Evolutionary conservation across 225 moss, liverwort and hornwort genomes (phyloP).

Genomic region (Polytrichum commune): DNA sequence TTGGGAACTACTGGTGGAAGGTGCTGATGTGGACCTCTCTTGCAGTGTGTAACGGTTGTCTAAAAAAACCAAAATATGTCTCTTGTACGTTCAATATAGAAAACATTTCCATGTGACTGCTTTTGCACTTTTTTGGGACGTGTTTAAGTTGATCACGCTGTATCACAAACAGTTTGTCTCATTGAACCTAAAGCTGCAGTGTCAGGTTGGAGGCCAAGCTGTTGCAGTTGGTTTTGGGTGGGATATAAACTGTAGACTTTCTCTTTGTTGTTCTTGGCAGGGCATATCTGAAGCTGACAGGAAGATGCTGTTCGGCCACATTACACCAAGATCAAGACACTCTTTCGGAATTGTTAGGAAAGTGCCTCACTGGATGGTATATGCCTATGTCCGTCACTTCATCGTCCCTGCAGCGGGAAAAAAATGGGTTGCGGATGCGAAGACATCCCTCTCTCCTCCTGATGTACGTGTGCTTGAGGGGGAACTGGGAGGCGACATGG

Average conservation of each 20-base stretch:
- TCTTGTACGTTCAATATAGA: no score
- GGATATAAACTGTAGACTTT: no score
- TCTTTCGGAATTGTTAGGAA: conserved; percentile 19
- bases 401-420: conserved; percentile 28
- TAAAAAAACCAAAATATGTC: background rate
- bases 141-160: no score
- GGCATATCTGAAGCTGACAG: conserved; percentile 43
- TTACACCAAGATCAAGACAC: conserved; percentile 18
- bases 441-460: conserved; percentile 36
- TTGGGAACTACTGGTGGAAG: conserved; percentile 63
- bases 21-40: conserved; percentile 14
- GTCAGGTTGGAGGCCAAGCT: no score
- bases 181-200: no score
- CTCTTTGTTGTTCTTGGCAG: conserved; percentile 16
- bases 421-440: conserved; percentile 45
- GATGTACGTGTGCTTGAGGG: conserved; percentile 26
- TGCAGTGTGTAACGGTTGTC: background rate
- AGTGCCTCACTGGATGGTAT: conserved; percentile 45
- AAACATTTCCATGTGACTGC: no score
- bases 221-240: no score
- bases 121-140: no score
- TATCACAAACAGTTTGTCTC: no score
- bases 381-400: conserved; percentile 44
- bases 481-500: conserved; percentile 14
- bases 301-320: conserved; percentile 15